Evolutionary conservation across 345 rosid species (phyloP).

Genomic region (Clausena lansium): DNA sequence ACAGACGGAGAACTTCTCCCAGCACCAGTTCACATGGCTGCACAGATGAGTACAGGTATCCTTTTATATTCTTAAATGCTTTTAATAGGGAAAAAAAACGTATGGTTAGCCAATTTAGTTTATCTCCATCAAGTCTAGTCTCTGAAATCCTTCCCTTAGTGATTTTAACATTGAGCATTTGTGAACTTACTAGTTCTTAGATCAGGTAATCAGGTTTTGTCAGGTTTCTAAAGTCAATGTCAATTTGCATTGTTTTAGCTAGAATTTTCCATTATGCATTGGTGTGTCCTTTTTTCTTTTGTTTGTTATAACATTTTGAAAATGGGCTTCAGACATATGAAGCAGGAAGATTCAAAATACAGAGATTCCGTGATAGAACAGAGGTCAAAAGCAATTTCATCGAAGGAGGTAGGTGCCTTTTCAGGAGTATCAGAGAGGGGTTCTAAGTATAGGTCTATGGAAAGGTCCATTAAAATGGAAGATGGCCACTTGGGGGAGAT

Average conservation of each 20-base stretch:
- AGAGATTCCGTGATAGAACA: conserved; percentile 50
- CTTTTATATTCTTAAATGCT: background rate
- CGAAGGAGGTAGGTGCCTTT: conserved; percentile 46
- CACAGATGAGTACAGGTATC: conserved; percentile 71
- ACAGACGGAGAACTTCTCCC: conserved; percentile 49
- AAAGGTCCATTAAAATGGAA: conserved; percentile 54
- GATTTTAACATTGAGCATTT: background rate
- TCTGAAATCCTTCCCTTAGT: background rate
- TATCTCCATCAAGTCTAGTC: background rate
- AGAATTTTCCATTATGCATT: background rate
- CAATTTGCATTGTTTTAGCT: background rate
- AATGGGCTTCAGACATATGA: conserved; percentile 44
- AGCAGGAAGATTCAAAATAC: conserved; percentile 46
- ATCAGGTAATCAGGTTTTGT: background rate
- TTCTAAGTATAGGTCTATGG: conserved; percentile 56
- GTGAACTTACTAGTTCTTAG: background rate
- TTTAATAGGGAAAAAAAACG: background rate
- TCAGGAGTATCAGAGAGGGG: conserved; percentile 61
- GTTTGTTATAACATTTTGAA: background rate
- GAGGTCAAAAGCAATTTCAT: conserved; percentile 51
- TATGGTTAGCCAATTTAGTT: background rate
- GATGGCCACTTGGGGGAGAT: conserved; percentile 66
- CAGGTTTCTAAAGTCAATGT: background rate
- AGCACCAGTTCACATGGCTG: conserved; percentile 54
- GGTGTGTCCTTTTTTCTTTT: background rate